Base-by-base conservation (phyloP, 208 protist genomes). In the Porcisia deanei region DNA sequence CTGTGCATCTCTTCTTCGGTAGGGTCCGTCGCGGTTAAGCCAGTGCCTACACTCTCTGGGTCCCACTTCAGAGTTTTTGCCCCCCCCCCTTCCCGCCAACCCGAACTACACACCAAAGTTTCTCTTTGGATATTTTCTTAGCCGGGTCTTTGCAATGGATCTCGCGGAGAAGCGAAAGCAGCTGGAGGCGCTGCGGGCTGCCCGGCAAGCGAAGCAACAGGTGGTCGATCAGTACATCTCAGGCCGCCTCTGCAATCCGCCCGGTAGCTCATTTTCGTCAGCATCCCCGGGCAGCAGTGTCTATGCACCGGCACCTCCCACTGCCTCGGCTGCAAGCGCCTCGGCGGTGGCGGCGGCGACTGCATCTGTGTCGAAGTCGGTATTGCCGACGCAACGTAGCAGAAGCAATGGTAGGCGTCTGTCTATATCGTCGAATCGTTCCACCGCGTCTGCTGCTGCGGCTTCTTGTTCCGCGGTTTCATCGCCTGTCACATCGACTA, bases 81-180 rank as follows among this genome's bases (percentile, higher is more conserved):
- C 60, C 20, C 60, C 7, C 60, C 30, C 60, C 3, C 37, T n/a
- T 1, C 16, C 16, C 16, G 12, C 30, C 22, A 20, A 10, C 7
- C 16, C 12, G 20, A 22, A 14, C 2, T 8, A 8, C 30, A 22
- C 37, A 39, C 6, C 18, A 54, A 30, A 2, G 2, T 12, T 45
- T 45, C 16, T 41, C 18, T 18, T 1, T 20, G 9, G 20, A 39
- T 25, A 45, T 20, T 12, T 20, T 1, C 12, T 45, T 8, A 5
- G 37, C 37, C 6, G 18, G 18, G 41, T n/a, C 60, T 16, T 43
- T 25, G 14, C 68, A 71, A 94, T 94, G 89, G 85, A 91, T 79
- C 76, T 94, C 18, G 80, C 86, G 14, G 87, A 91, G 73, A 92
- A 92, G 73, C 75, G 85, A 20, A 82, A 86, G 53, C 83, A 92